Evolutionary conservation across 495 filamentous ascomycete species (phyloP), one percentile per base, ranked within the genome.

Genomic region (Xylaria grammica): DNA sequence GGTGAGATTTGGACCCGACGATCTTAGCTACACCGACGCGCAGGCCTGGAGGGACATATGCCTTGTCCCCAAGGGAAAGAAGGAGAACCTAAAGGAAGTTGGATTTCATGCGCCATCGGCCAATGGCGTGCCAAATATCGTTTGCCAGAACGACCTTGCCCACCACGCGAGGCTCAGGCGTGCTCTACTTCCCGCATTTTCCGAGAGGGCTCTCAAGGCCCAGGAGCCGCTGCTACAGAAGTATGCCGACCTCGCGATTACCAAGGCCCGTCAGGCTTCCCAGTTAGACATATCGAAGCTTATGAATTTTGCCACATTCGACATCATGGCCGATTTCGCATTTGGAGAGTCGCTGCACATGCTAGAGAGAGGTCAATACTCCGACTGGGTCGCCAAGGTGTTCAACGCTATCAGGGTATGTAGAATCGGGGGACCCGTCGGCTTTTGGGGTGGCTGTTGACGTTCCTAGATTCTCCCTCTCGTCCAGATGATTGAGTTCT

Each of bases 1-100:
- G 30, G 79, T 84, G 7, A 77, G 79, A 38, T 67, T 77, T 13
- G 70, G 72, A 6, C 80, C 80, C 0, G 70, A 78, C 24, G 70
- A 76, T 40, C 74, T 84, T 44, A 81, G 81, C 15, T 81, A 78
- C 63, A 77, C 68, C 19, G 73, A 66, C 7, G 71, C 63, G 1
- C 45, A 70, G 0, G 82, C 81, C 4, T 85, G 80, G 78, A 78
- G 77, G 36, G 75, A 82, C 45, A 86, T 86, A 46, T 84, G 84
- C 60, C 75, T 76, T 17, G 71, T 48, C 9, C 52, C 36, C 2
- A 64, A 24, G 15, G 56, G 60, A n/a, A 60, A 56, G 20, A 60
- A 65, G 32, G 52, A 63, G 34, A 70, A 70, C 22, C 24, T 30
- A 19, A 67, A 67, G 24, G 65, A 70, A 9, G 30, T 20, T 15